phyloP scores from a whole-genome alignment of 495 filamentous ascomycete species.

The Penicillium paradoxum region DNA sequence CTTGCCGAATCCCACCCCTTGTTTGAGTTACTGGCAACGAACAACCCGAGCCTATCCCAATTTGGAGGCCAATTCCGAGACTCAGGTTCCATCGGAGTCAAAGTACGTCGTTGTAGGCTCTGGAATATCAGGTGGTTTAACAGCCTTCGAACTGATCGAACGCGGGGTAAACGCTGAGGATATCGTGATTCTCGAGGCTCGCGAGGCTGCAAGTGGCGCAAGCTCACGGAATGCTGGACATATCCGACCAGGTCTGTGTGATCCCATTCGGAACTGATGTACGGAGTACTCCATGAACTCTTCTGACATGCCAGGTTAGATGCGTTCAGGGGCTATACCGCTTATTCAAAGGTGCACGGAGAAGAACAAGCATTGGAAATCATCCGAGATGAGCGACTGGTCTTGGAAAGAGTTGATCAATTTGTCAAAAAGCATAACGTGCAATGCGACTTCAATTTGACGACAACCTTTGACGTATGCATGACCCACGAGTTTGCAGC shows the following conservation, averaged over 20 bases:
- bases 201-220: slow-evolving; percentile 29
- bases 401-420: slow-evolving; percentile 21
- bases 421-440: slow-evolving; percentile 27
- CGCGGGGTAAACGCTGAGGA: slow-evolving; percentile 20
- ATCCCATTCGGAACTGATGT: too few species aligned
- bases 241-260: slow-evolving; percentile 27
- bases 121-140: slow-evolving; percentile 25
- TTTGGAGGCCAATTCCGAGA: slow-evolving; percentile 17
- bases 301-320: too few species aligned
- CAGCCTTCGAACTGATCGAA: slow-evolving; percentile 24
- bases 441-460: slow-evolving; percentile 27
- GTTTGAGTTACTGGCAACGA: slow-evolving; percentile 32
- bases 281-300: too few species aligned
- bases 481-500: slow-evolving; percentile 28
- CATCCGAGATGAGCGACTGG: slow-evolving; percentile 24
- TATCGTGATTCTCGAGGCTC: slow-evolving; percentile 28
- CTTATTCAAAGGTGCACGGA: slow-evolving; percentile 29
- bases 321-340: slow-evolving; percentile 31
- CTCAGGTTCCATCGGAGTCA: slow-evolving; percentile 3
- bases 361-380: slow-evolving; percentile 28
- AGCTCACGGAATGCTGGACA: slow-evolving; percentile 32
- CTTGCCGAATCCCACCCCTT: slow-evolving; percentile 20
- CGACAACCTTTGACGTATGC: slow-evolving; percentile 30
- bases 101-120: slow-evolving; percentile 30
- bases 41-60: slow-evolving; percentile 26